Evolutionary conservation across 305 asterid genomes (phyloP), one percentile per base, ranked within the genome.

Genomic region (Salvia sclarea): DNA sequence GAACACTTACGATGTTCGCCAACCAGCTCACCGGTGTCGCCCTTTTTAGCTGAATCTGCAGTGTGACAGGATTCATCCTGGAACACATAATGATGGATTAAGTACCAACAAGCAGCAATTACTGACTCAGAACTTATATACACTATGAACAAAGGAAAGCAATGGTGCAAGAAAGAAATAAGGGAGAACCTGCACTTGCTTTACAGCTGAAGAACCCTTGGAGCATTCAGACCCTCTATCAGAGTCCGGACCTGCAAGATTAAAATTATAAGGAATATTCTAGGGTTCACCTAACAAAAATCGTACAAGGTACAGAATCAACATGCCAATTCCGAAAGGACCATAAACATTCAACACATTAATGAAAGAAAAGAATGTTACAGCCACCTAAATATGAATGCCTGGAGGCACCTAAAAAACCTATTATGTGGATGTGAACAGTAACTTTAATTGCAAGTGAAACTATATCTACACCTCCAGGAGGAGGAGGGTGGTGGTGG

Each of bases 141-240:
- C 17, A 47, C 22, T 9, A 48, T 41, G 52, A 59, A 37, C 48
- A 18, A 53, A 41, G 41, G 60, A 66, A 22, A 54, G 20, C 2
- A 16, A 56, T 12, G 38, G 31, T 8, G 64, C 33, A 30, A 37
- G 56, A 45, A 45, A 5, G 30, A 59, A 69, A 47, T 37, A 72
- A 59, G 55, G 70, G 16, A 49, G 67, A 66, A 82, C 83, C 81
- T 77, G 59, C 40, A 47, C 63, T 69, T 70, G 80, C 77, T 78
- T 76, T 48, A 48, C 68, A 48, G 76, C 80, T 52, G 71, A 64
- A 74, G 75, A 79, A 75, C 71, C 80, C 69, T 83, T 84, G 56
- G 79, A 80, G 79, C 79, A 74, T 64, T 78, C 86, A 61, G 84
- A 82, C 58, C 81, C 92, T 69, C 81, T 71, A 70, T 78, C 84